phyloP scores from a whole-genome alignment of 2,329 filamentous ascomycete genomes.

The Trichoderma lentiforme region DNA sequence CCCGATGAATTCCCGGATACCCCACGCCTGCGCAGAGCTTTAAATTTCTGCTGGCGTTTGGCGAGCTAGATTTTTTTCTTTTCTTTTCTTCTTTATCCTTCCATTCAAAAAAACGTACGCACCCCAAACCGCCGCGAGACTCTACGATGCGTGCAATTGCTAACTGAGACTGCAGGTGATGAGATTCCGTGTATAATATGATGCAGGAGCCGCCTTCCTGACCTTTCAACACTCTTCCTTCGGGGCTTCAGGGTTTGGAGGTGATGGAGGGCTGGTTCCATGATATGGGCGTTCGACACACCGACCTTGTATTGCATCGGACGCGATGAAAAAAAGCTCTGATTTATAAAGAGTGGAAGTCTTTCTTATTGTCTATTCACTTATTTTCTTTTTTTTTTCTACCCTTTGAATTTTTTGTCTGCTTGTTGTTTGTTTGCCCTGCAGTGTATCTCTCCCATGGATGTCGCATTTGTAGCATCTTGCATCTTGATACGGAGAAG shows the following conservation, averaged over 20 bases:
- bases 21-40: slow-evolving; percentile 29
- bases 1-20: slow-evolving; percentile 29
- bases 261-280: slow-evolving; percentile 62
- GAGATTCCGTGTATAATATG: slow-evolving; percentile 97
- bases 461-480: not conserved
- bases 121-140: slow-evolving; percentile 21
- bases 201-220: slow-evolving; percentile 64
- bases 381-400: not conserved
- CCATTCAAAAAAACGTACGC: slow-evolving; percentile 97
- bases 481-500: not conserved
- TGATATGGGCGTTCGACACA: slow-evolving; percentile 99
- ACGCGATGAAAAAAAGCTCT: slow-evolving; percentile 98
- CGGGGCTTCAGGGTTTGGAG: slow-evolving; percentile 84
- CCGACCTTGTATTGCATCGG: slow-evolving; percentile 91
- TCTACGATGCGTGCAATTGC: slow-evolving; percentile 19
- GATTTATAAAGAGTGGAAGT: slow-evolving; percentile 55
- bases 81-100: slow-evolving; percentile 76
- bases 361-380: slow-evolving; percentile 17
- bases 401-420: not conserved
- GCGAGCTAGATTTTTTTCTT: slow-evolving; percentile 31
- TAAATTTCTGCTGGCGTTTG: slow-evolving; percentile 34
- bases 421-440: not conserved
- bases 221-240: slow-evolving; percentile 77
- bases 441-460: not conserved
- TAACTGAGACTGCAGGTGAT: slow-evolving; percentile 71